A percentile compares a stretch with the other conserved stretches of the same genome.
These are phyloP conservation scores for Rhodosporidiobolus sp. DNA, from an alignment of 768 basidiomycete genomes.

Conservation along the genomic window DNA sequence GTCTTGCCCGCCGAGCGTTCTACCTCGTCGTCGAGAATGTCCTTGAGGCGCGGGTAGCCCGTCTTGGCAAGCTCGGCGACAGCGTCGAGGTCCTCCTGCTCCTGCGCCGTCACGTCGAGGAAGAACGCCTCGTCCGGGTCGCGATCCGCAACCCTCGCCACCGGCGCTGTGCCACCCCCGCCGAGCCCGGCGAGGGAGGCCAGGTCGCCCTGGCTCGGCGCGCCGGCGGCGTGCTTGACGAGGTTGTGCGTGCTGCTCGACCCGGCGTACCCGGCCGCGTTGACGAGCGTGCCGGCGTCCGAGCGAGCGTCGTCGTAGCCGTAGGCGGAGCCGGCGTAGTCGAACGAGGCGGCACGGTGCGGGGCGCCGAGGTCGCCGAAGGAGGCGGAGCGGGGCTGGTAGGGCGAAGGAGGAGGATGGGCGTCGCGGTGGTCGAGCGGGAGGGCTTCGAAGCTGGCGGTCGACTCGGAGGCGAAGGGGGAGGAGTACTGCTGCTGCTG, in stretches of 20 bases:
- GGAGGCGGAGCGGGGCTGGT: background rate
- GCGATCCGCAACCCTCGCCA: background rate
- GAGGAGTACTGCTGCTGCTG: too few relatives aligned
- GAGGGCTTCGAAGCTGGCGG: constrained; percentile 19
- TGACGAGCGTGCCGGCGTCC: constrained; percentile 14
- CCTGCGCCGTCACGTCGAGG: constrained; percentile 59
- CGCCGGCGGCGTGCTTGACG: background rate
- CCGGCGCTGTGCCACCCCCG: background rate
- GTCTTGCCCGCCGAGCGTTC: constrained; percentile 57
- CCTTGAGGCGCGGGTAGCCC: constrained; percentile 65
- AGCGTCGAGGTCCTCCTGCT: constrained; percentile 60
- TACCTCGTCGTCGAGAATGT: constrained; percentile 66
- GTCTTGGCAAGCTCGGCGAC: constrained; percentile 64
- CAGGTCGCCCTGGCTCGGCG: background rate
- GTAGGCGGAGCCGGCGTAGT: constrained; percentile 9
- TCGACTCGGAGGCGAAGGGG: background rate
- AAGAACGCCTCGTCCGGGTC: constrained; percentile 14
- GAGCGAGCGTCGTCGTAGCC: constrained; percentile 11
- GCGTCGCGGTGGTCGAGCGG: constrained; percentile 24
- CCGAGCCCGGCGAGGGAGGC: background rate
- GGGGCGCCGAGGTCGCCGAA: constrained; percentile 15
- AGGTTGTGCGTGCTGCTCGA: constrained; percentile 12
- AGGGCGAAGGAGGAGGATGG: too few relatives aligned
- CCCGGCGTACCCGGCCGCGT: background rate
- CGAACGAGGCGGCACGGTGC: constrained; percentile 4